Conservation (phyloP, 2,329 filamentous ascomycete genomes). For the Mycosphaerella arachidis region DNA sequence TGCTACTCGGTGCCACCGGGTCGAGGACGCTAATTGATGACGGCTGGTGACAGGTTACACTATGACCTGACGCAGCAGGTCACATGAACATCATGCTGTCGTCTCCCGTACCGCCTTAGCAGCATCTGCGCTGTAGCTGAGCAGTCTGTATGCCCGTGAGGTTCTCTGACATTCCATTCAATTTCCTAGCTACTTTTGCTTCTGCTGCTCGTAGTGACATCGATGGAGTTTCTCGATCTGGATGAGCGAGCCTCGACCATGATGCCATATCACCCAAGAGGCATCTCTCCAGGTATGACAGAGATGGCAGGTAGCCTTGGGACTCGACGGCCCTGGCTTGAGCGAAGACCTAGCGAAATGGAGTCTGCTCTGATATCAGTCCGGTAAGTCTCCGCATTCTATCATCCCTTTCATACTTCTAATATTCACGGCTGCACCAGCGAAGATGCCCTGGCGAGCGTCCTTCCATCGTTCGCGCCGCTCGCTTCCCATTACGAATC, state of each 20-base stretch:
- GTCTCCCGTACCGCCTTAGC: background rate
- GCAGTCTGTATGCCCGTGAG: background rate
- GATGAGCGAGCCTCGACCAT: background rate
- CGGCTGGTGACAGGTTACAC: background rate
- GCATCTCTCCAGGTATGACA: background rate
- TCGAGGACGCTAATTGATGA: background rate
- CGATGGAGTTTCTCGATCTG: background rate
- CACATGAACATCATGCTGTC: background rate
- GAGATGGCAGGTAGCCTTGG: background rate
- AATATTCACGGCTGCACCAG: background rate
- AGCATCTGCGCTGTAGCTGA: background rate
- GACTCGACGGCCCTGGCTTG: background rate
- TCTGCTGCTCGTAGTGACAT: background rate
- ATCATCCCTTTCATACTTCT: background rate
- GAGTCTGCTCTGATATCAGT: conserved; percentile 1
- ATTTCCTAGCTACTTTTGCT: background rate
- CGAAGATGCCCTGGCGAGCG: conserved; percentile 3
- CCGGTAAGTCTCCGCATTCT: background rate
- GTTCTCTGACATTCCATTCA: background rate
- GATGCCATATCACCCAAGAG: background rate
- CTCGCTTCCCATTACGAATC: background rate
- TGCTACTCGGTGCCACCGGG: background rate
- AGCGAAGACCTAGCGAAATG: conserved; percentile 1
- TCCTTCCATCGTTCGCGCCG: conserved; percentile 5
- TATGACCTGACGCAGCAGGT: background rate